A percentile compares a stretch with the other conserved stretches of the same genome.
phyloP scores from a whole-genome alignment of 1,284 basidiomycete genomes.

The Apiotrichum brassicae region DNA sequence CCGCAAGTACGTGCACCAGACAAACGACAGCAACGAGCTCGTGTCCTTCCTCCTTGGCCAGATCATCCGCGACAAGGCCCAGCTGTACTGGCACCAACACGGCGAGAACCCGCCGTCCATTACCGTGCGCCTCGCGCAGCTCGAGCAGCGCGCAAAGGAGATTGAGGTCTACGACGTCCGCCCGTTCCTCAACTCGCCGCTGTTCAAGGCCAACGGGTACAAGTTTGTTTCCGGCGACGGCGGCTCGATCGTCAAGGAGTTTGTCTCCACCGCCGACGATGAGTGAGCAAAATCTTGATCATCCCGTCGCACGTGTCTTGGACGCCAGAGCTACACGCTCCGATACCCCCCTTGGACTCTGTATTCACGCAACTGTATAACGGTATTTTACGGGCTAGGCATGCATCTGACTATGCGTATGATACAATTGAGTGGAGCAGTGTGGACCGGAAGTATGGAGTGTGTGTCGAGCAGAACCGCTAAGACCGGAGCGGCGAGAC shows the following conservation, averaged over 20 bases:
- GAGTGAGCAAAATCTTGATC: no score
- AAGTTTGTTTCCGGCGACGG: slow-evolving; percentile 43
- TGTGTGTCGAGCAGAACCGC: no score
- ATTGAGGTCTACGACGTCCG: slow-evolving; percentile 87
- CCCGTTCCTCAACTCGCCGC: slow-evolving; percentile 74
- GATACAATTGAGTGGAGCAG: not conserved
- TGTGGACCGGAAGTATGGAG: no score
- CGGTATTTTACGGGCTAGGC: not conserved
- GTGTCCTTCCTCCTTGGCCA: slow-evolving; percentile 90
- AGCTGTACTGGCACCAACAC: slow-evolving; percentile 70
- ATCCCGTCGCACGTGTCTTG: no score
- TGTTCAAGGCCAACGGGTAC: slow-evolving; percentile 91
- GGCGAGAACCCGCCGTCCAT: slow-evolving; percentile 66
- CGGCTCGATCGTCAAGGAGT: slow-evolving; percentile 40
- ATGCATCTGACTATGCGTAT: slow-evolving; percentile 1
- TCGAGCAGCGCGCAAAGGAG: slow-evolving; percentile 82
- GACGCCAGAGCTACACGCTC: no score
- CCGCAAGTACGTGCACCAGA: slow-evolving; percentile 93
- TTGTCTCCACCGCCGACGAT: no score
- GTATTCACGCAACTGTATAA: slow-evolving; percentile 2
- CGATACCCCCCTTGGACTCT: not conserved
- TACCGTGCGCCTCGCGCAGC: slow-evolving; percentile 65
- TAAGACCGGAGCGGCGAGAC: no score
- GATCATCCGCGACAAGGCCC: slow-evolving; percentile 88
- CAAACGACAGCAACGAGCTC: slow-evolving; percentile 91